A percentile compares a stretch with the other conserved stretches of the same genome.
These are phyloP conservation scores for Hypomyces perniciosus DNA, from an alignment of 2,329 filamentous ascomycete species.

Conservation along the genomic window DNA sequence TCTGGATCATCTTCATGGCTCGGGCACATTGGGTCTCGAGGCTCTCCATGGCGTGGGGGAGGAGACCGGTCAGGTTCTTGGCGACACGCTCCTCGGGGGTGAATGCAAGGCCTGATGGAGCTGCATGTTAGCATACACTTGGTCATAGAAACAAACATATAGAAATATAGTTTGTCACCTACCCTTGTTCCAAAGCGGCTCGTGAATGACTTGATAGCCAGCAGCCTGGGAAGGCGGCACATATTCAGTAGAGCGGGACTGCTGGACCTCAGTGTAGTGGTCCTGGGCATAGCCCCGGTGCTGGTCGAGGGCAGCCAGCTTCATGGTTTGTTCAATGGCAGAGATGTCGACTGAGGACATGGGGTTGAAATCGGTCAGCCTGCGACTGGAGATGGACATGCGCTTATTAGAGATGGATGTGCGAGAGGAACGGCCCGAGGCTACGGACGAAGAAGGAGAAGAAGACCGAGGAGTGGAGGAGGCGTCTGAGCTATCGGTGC, in stretches of 20 bases:
- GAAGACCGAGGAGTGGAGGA: constrained; percentile 49
- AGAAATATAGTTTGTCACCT: constrained; percentile 19
- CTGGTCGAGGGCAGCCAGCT: constrained; percentile 53
- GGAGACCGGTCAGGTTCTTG: constrained; percentile 61
- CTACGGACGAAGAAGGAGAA: constrained; percentile 44
- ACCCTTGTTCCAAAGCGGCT: constrained; percentile 64
- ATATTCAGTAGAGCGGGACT: constrained; percentile 49
- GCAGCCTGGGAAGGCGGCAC: constrained; percentile 44
- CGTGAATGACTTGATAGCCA: constrained; percentile 56
- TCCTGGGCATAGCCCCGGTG: constrained; percentile 55
- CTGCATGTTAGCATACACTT: constrained; percentile 1
- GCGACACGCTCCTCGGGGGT: constrained; percentile 56
- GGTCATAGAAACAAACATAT: not conserved
- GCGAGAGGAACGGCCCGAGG: constrained; percentile 43
- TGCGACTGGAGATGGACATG: constrained; percentile 44
- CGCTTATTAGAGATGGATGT: constrained; percentile 48
- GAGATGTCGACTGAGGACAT: constrained; percentile 51
- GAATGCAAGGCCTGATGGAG: constrained; percentile 52
- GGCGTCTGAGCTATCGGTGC: constrained; percentile 44
- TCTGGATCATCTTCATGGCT: constrained; percentile 69
- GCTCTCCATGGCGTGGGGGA: constrained; percentile 59
- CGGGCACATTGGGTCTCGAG: constrained; percentile 55
- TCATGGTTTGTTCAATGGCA: constrained; percentile 55
- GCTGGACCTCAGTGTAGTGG: constrained; percentile 50
- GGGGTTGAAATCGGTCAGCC: constrained; percentile 48